These are phyloP conservation scores for Fusarium verticillioides DNA, from an alignment of 2,329 filamentous ascomycete species.

Conservation along the genomic window DNA sequence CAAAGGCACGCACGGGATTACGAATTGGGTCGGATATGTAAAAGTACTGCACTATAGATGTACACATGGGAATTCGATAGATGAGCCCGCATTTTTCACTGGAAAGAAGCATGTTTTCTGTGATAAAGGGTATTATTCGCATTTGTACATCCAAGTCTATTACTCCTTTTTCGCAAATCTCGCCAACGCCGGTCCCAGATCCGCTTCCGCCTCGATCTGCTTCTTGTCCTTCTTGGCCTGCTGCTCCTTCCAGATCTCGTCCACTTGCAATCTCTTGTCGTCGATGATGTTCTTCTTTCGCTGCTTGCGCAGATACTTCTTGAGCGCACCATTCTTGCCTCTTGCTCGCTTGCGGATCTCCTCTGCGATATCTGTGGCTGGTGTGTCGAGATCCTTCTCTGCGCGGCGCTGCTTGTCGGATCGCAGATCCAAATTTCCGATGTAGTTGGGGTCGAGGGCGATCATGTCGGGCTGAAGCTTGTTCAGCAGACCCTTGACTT, in stretches of 20 bases:
- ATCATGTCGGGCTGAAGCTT: conserved; percentile 99
- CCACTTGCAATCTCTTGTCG: conserved; percentile 88
- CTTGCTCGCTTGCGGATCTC: conserved; percentile 81
- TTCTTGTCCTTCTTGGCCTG: conserved; percentile 73
- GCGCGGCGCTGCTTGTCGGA: conserved; percentile 80
- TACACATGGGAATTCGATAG: conserved; percentile 16
- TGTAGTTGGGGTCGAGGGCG: conserved; percentile 88
- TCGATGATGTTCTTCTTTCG: conserved; percentile 94
- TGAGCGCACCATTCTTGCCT: conserved; percentile 88
- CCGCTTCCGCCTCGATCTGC: conserved; percentile 71
- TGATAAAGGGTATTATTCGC: conserved; percentile 44
- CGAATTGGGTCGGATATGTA: conserved; percentile 18
- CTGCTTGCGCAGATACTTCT: conserved; percentile 92
- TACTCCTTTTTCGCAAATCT: conserved; percentile 82
- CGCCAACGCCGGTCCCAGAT: conserved; percentile 85
- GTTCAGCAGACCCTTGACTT: conserved; percentile 90
- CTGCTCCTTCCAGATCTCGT: conserved; percentile 82
- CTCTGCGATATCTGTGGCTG: conserved; percentile 66
- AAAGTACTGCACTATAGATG: conserved; percentile 31
- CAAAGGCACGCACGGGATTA: conserved; percentile 5
- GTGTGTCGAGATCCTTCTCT: conserved; percentile 81
- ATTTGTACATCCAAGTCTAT: conserved; percentile 32
- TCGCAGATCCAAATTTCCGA: conserved; percentile 86
- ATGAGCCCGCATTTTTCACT: conserved; percentile 3
- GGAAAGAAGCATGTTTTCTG: not conserved